Evolutionary conservation across 768 basidiomycete species (phyloP).

Genomic region (Tephrocybe sp.): DNA sequence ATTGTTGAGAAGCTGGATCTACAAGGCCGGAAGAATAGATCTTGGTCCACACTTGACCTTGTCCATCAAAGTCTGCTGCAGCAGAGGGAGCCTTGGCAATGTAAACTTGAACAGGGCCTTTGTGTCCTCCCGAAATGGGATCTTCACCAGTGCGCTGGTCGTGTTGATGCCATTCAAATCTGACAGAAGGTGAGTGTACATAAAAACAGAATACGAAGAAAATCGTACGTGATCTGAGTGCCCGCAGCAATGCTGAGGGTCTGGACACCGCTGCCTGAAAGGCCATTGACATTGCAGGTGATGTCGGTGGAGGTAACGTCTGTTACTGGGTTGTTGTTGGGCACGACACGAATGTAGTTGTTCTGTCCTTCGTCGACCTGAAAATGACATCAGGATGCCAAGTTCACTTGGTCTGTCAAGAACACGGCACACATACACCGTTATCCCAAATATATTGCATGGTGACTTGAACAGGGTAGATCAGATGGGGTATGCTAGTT

Average conservation of each 20-base stretch:
- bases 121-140: slow-evolving; percentile 48
- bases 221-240: slow-evolving; percentile 37
- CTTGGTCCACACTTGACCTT: slow-evolving; percentile 53
- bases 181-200: slow-evolving; percentile 11
- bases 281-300: slow-evolving; percentile 51
- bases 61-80: slow-evolving; percentile 43
- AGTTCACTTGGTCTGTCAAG: neutral
- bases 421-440: slow-evolving; percentile 38
- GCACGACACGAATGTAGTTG: slow-evolving; percentile 43
- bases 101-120: slow-evolving; percentile 49
- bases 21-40: slow-evolving; percentile 48
- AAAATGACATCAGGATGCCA: neutral
- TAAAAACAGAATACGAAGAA: neutral
- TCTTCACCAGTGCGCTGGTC: slow-evolving; percentile 52
- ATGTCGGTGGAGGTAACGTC: slow-evolving; percentile 52
- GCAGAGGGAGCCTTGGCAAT: slow-evolving; percentile 48
- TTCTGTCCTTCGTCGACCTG: slow-evolving; percentile 47
- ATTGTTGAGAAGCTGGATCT: slow-evolving; percentile 29
- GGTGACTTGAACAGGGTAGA: slow-evolving; percentile 32
- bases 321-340: slow-evolving; percentile 54
- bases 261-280: slow-evolving; percentile 35
- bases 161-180: slow-evolving; percentile 58
- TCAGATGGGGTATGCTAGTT: neutral
- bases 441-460: slow-evolving; percentile 53
- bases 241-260: slow-evolving; percentile 44